Evolutionary conservation across 306 rosid genomes (phyloP).

Genomic region (Glycine tomentella): DNA sequence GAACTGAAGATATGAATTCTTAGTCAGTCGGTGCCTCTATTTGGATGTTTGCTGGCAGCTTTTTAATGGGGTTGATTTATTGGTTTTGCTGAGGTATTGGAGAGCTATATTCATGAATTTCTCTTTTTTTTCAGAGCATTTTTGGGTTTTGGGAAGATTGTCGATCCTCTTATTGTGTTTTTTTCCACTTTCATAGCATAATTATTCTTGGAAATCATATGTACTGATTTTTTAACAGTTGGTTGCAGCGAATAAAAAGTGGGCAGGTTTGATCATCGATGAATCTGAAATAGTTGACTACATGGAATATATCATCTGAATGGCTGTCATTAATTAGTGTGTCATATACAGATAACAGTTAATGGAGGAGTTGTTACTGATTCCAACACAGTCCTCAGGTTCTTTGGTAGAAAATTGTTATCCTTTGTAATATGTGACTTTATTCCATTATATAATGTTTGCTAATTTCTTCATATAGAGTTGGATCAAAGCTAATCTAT

Average conservation of each 20-base stretch:
- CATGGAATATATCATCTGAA: slow-evolving; percentile 24
- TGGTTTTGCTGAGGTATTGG: background rate
- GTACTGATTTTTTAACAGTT: slow-evolving; percentile 64
- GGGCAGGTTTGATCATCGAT: slow-evolving; percentile 71
- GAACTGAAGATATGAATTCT: slow-evolving; percentile 16
- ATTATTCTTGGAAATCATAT: slow-evolving; percentile 3
- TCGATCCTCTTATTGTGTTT: background rate
- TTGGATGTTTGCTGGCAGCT: background rate
- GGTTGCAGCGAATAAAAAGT: slow-evolving; percentile 88
- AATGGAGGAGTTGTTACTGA: slow-evolving; percentile 70
- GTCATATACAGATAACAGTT: slow-evolving; percentile 69
- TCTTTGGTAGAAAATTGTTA: slow-evolving; percentile 21
- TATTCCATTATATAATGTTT: slow-evolving; percentile 16
- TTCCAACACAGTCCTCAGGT: slow-evolving; percentile 75
- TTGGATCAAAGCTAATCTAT: slow-evolving; percentile 73
- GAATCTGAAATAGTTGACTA: slow-evolving; percentile 34
- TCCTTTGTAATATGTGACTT: background rate
- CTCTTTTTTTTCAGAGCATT: background rate
- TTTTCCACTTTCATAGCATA: background rate
- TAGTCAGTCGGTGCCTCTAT: background rate
- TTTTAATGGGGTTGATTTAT: background rate
- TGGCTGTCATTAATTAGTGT: slow-evolving; percentile 34
- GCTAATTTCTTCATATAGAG: slow-evolving; percentile 49
- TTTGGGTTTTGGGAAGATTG: too few species aligned
- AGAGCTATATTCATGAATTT: background rate